These are phyloP conservation scores for Suillus plorans DNA, from an alignment of 768 basidiomycete species.

Conservation along the genomic window DNA sequence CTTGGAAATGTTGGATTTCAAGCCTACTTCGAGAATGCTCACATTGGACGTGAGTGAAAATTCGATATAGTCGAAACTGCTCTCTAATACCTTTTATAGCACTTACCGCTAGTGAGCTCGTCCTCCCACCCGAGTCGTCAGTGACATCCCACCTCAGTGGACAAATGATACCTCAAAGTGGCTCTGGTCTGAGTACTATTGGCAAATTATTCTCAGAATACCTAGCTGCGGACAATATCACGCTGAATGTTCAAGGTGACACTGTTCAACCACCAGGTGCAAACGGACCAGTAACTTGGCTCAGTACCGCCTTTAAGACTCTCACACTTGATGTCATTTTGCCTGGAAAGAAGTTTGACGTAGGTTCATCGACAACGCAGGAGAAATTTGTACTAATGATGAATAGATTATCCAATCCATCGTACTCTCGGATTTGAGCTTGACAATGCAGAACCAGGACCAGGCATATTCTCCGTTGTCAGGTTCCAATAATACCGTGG, in stretches of 20 bases:
- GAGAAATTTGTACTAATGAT: conserved; percentile 1
- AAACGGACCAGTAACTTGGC: conserved; percentile 53
- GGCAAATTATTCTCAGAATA: conserved; percentile 68
- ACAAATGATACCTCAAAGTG: conserved; percentile 61
- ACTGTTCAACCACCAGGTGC: conserved; percentile 61
- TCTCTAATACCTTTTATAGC: conserved; percentile 37
- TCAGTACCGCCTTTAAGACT: conserved; percentile 70
- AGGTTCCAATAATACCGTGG: conserved; percentile 53
- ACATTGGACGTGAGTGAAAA: conserved; percentile 57
- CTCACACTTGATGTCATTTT: conserved; percentile 59
- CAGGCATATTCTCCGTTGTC: conserved; percentile 62
- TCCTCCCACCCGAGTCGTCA: conserved; percentile 47
- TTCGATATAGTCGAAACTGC: background rate
- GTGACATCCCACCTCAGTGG: conserved; percentile 59
- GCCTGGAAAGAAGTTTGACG: conserved; percentile 58
- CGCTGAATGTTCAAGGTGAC: conserved; percentile 56
- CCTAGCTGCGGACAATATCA: conserved; percentile 62
- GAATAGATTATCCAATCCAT: conserved; percentile 63
- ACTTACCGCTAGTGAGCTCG: conserved; percentile 47
- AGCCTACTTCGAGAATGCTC: conserved; percentile 53
- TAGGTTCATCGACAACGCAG: conserved; percentile 21
- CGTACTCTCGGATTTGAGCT: conserved; percentile 51
- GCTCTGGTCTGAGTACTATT: conserved; percentile 49
- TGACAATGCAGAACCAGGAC: conserved; percentile 49
- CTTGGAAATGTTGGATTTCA: conserved; percentile 65